Base-by-base conservation (phyloP, 2,329 filamentous ascomycete genomes). In the Escovopsis sp. region DNA sequence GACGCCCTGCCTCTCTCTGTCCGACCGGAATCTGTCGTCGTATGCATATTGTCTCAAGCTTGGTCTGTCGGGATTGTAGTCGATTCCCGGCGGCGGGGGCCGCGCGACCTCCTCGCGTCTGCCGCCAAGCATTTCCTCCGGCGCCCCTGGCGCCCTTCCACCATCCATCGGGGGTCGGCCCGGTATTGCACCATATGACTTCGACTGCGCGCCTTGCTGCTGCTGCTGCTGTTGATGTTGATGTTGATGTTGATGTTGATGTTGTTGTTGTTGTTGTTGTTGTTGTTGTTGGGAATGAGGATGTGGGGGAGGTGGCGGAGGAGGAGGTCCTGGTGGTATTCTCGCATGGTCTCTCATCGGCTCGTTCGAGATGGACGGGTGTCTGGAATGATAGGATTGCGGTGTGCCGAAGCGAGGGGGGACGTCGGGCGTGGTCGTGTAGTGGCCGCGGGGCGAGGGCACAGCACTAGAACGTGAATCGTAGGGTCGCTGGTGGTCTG, bases 401-500 rank as follows among this genome's bases (percentile, higher is more conserved):
- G 77, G 74, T 3, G 76, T 80, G 32, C 70, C 67, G 49, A 75
- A 80, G 46, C 73, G 69, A 47, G 70, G 69, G 15, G 35, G 35
- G 72, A 56, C 49, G 78, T 76, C 26, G 74, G 75, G 0, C 15
- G 75, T 77, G 9, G 75, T 77, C 3, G 74, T 65, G 48, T 73
- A 73, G 34, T 65, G 58, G 42, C 62, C 63, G 50, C 70, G 63
- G 6, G 71, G 70, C 12, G 73, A 74, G 4, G 64, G 66, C 12
- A 64, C 66, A 3, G 63, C 54, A 47, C 61, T 60, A 23, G 61
- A 63, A 52, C 71, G 62, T 34, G 61, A 63, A 47, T 67, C 67
- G 61, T 76, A 75, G 43, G 65, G 63, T 52, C 74, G 69, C 38
- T 70, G 66, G 47, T 79, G 77, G 37, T 86, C 82, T n/a, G 82